Evolutionary conservation across 257 asterid genomes (phyloP), one percentile per base, ranked within the genome.

Genomic region (Solanum megistacrolobum): DNA sequence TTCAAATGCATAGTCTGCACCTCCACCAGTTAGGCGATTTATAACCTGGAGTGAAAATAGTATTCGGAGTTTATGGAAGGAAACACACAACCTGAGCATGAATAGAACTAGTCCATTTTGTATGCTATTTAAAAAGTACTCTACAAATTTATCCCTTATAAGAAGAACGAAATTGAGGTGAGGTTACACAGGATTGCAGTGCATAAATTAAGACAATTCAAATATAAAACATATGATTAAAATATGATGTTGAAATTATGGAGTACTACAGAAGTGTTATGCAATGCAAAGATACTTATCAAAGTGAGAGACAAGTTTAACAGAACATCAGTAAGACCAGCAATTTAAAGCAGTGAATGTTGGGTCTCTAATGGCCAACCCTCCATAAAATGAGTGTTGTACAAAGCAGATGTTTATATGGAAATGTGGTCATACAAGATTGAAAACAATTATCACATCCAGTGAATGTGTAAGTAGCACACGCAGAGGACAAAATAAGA

Each of bases 1-100:
- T 91, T 97, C 99, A 89, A 97, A 96, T 62, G 98, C 93, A 48
- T 92, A 97, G 91, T 97, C 99, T 55, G 98, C 95, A 87, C 98
- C 99, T 69, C 99, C 98, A 89, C 93, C 96, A 52, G 95, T 96
- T 21, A 95, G 92, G 79, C 90, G 89, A 90, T 93, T 93, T 88
- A 97, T 92, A 27, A 95, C 95, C 99, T 96, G 97, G 73, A 87
- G 35, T 27, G 32, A 86, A 71, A 58, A 29, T 32, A 29, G 36
- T 31, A 60, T 8, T 2, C 9, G 1, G 41, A 38, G 39, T 39
- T 85, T 14, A 85, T 16, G 36, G 31, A 85, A 3, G 41, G 66
- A 66, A 12, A 85, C 32, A 7, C 76, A 34, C 11, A 66, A 36
- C 66, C 68, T 21, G 6, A 25, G 23, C 21, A 25, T 38, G 32